A percentile compares a stretch with the other conserved stretches of the same genome.
These are phyloP conservation scores for Lactarius deliciosus DNA, from an alignment of 768 basidiomycete species.

Conservation along the genomic window DNA sequence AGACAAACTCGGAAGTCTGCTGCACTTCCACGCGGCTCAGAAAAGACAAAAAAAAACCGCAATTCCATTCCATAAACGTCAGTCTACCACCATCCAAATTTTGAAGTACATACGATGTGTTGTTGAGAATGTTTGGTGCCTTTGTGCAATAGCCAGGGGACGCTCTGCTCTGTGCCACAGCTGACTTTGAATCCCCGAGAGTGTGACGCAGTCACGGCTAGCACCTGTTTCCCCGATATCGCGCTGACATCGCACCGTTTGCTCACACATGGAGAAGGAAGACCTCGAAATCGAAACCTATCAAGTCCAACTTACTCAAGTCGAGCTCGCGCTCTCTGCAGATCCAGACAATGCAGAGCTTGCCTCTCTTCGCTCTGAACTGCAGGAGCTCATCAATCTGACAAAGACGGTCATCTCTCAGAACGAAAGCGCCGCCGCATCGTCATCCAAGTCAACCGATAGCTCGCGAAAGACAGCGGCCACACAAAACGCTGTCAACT, in stretches of 20 bases:
- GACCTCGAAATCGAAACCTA: slow-evolving; percentile 92
- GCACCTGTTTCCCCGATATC: neutral
- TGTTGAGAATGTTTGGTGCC: no score
- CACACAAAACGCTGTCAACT: slow-evolving; percentile 51
- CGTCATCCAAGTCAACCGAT: slow-evolving; percentile 50
- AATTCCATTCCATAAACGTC: neutral
- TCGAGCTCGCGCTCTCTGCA: slow-evolving; percentile 71
- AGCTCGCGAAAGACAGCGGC: slow-evolving; percentile 53
- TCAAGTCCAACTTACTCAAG: slow-evolving; percentile 87
- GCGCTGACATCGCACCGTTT: slow-evolving; percentile 11
- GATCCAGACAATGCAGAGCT: slow-evolving; percentile 79
- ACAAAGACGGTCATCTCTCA: slow-evolving; percentile 71
- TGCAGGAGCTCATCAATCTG: slow-evolving; percentile 80
- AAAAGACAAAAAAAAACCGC: neutral
- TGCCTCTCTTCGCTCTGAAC: slow-evolving; percentile 67
- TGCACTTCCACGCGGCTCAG: neutral
- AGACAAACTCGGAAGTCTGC: neutral
- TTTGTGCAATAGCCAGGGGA: no score
- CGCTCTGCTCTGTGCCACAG: slow-evolving; percentile 16
- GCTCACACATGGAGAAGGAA: slow-evolving; percentile 49
- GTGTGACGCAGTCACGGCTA: neutral
- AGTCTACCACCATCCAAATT: neutral
- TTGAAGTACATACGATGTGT: no score
- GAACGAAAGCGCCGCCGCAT: slow-evolving; percentile 58
- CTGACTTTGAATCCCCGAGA: slow-evolving; percentile 19